A percentile compares a stretch with the other conserved stretches of the same genome.
Conservation (phyloP, 2,329 filamentous ascomycete species). For the Alternaria sp. region DNA sequence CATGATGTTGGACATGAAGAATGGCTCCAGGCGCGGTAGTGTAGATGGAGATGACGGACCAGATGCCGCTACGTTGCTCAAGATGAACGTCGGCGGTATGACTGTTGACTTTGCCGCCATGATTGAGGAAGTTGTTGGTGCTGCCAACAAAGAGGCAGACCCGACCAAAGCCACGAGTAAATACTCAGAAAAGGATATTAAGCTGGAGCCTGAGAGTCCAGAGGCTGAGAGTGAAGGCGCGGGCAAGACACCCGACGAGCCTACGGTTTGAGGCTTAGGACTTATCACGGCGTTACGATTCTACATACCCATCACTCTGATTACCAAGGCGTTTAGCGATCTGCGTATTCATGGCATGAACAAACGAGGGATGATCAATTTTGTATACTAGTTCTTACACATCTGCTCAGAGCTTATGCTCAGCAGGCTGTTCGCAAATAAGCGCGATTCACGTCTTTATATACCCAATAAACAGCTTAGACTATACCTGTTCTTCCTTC, state of each 20-base stretch:
- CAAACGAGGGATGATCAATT: slow-evolving; percentile 7
- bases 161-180: neutral
- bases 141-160: slow-evolving; percentile 24
- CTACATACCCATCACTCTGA: neutral
- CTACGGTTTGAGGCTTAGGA: slow-evolving; percentile 3
- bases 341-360: slow-evolving; percentile 7
- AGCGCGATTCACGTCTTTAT: neutral
- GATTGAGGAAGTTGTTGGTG: slow-evolving; percentile 48
- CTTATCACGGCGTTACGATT: slow-evolving; percentile 4
- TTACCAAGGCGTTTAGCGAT: slow-evolving; percentile 7
- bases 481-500: neutral
- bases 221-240: slow-evolving; percentile 21
- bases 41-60: slow-evolving; percentile 15
- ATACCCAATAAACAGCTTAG: slow-evolving; percentile 1
- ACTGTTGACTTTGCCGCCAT: slow-evolving; percentile 48
- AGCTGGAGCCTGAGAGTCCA: slow-evolving; percentile 13
- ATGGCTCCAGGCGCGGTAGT: slow-evolving; percentile 13
- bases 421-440: neutral
- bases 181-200: slow-evolving; percentile 1
- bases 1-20: slow-evolving; percentile 30
- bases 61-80: slow-evolving; percentile 26
- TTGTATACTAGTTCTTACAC: slow-evolving; percentile 3
- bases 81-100: slow-evolving; percentile 40
- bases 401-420: neutral
- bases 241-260: slow-evolving; percentile 25